A percentile compares a stretch with the other conserved stretches of the same genome.
phyloP scores from a whole-genome alignment of 139 green algal genomes.

The Micromonas commoda region DNA sequence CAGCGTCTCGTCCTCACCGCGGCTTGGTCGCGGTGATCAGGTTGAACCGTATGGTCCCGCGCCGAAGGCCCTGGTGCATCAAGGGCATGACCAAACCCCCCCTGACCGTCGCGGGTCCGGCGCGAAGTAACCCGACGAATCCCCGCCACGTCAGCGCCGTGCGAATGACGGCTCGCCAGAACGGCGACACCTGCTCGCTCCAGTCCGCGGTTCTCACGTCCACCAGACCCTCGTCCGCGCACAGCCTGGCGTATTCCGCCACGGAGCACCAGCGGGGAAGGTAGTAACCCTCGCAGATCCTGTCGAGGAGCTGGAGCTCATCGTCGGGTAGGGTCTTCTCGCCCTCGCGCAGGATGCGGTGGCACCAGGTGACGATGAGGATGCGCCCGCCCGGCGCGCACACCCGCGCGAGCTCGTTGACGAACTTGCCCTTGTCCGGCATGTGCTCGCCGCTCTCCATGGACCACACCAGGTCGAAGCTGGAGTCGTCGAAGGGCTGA shows the following conservation, averaged over 20 bases:
- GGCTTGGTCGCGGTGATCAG: constrained; percentile 83
- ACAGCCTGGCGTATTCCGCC: constrained; percentile 76
- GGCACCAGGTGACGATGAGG: constrained; percentile 82
- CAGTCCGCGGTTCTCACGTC: constrained; percentile 62
- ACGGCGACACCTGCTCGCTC: constrained; percentile 82
- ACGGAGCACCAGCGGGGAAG: constrained; percentile 89
- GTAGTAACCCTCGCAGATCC: constrained; percentile 96
- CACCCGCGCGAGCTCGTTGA: constrained; percentile 84
- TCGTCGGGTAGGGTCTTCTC: constrained; percentile 37
- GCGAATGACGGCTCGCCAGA: constrained; percentile 90
- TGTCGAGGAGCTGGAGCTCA: constrained; percentile 67
- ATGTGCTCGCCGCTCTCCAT: constrained; percentile 97
- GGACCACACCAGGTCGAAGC: constrained; percentile 93
- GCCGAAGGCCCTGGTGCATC: constrained; percentile 79
- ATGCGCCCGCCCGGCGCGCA: constrained; percentile 67
- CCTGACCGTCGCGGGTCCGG: constrained; percentile 47
- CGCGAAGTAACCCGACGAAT: constrained; percentile 27
- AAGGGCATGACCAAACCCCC: constrained; percentile 91
- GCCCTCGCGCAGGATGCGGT: constrained; percentile 57
- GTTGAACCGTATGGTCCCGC: constrained; percentile 91
- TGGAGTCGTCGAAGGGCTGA: constrained; percentile 76
- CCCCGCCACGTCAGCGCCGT: constrained; percentile 46
- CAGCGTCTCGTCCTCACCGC: too few species aligned
- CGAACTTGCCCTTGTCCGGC: constrained; percentile 94
- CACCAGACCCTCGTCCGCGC: constrained; percentile 46